These are phyloP conservation scores for Ascoidea asiatica DNA, from an alignment of 805 yeast genomes.

Conservation along the genomic window DNA sequence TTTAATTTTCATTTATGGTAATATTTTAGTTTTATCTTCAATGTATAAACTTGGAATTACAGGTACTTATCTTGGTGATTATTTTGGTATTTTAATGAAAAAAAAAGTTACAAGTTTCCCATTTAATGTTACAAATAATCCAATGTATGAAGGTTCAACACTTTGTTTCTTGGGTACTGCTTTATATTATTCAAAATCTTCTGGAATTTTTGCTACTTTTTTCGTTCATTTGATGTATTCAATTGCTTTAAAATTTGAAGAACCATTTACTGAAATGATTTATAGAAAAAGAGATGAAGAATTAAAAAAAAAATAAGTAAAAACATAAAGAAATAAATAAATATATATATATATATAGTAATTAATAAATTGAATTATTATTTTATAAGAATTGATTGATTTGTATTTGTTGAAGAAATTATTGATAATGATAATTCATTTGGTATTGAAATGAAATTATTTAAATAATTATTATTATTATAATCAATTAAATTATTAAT, in stretches of 20 bases:
- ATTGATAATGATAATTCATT: too few relatives aligned
- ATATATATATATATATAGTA: too few relatives aligned
- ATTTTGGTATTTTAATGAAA: slow-evolving; percentile 90
- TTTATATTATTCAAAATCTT: slow-evolving; percentile 77
- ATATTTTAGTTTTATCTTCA: slow-evolving; percentile 65
- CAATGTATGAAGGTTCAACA: slow-evolving; percentile 93
- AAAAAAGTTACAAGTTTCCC: slow-evolving; percentile 88
- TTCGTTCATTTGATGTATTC: slow-evolving; percentile 73
- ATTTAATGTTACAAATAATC: slow-evolving; percentile 80
- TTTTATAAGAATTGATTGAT: not conserved
- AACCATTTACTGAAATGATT: slow-evolving; percentile 88
- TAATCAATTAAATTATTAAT: too few relatives aligned
- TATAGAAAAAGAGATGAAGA: slow-evolving; percentile 59
- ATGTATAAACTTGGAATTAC: slow-evolving; percentile 92
- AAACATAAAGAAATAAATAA: not conserved
- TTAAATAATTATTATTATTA: too few relatives aligned
- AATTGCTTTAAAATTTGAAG: slow-evolving; percentile 80
- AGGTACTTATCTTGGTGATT: slow-evolving; percentile 95
- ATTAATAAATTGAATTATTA: not conserved
- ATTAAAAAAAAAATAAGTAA: slow-evolving; percentile 10
- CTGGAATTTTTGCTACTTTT: slow-evolving; percentile 63
- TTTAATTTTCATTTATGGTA: slow-evolving; percentile 50
- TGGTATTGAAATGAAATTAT: too few relatives aligned
- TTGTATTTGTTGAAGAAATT: not conserved
- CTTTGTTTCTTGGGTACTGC: slow-evolving; percentile 86